phyloP scores from a whole-genome alignment of 2,329 filamentous ascomycete species.

The Daldinia sp. region DNA sequence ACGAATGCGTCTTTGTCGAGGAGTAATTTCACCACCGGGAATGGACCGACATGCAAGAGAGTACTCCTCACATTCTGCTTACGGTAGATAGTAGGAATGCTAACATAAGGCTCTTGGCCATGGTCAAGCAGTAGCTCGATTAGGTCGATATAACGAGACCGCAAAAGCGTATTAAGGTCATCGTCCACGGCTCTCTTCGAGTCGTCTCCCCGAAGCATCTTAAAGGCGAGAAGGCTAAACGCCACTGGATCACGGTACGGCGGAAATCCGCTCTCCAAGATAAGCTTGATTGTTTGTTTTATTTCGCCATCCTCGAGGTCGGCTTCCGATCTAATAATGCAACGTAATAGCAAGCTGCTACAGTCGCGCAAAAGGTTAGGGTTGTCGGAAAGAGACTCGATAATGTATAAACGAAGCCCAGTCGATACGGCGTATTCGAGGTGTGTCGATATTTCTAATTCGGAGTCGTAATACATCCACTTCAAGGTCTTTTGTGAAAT shows the following conservation, averaged over 20 bases:
- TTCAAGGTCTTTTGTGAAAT: neutral
- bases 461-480: neutral
- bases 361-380: constrained; percentile 12
- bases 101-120: constrained; percentile 12
- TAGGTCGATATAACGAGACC: neutral
- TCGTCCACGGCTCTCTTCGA: neutral
- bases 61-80: neutral
- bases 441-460: neutral
- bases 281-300: neutral
- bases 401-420: constrained; percentile 17
- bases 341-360: neutral
- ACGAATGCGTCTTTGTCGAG: constrained; percentile 3
- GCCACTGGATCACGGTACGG: constrained; percentile 2
- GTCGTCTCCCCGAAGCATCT: neutral
- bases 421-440: constrained; percentile 12
- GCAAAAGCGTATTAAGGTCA: neutral
- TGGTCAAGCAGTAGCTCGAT: constrained; percentile 1
- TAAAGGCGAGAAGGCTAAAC: neutral
- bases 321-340: neutral
- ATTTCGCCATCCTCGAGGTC: neutral
- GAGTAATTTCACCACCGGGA: neutral
- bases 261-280: constrained; percentile 8
- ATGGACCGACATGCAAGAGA: neutral
- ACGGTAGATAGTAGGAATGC: neutral
- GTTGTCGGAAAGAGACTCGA: constrained; percentile 1